Evolutionary conservation across 1,284 basidiomycete genomes (phyloP), one percentile per base, ranked within the genome.

Genomic region (Fomitopsis palustris): DNA sequence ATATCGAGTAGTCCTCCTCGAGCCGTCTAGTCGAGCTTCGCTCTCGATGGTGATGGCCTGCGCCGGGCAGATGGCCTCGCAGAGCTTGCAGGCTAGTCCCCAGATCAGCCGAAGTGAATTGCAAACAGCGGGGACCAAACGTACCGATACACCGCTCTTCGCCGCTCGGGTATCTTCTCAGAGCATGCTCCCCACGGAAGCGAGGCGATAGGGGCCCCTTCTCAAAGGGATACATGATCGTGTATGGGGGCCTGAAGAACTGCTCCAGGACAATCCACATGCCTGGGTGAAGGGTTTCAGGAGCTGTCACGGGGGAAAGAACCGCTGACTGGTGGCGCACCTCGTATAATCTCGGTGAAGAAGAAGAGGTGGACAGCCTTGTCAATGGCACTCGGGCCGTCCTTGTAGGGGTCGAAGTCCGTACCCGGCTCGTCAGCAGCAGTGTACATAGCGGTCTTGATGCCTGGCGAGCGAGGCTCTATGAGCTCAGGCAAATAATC

Each of bases 201-300:
- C 97, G 93, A 45, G 97, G 96, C 42, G 94, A 97, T 58, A 99
- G 78, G 41, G 97, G 97, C 21, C 97, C 97, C 77, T 99, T 99
- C 79, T 99, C 97, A 70, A 96, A 98, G 16, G 92, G 92, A 72
- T 94, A 95, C 89, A 92, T 97, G 81, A 99, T 99, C 45, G 96
- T 99, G 78, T 98, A 99, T 35, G 96, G 96, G 49, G 93, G 93
- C 59, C 95, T 86, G 85, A 96, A 97, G 79, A 97, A 95, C 75
- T 98, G 93, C 77, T 98, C 97, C 65, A 98, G 70, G n/a, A 98
- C 95, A 73, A 99, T 90, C 95, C 96, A 98, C 93, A 98, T 96
- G 69, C 96, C 96, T 97, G 54, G 43, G 31, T 42, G 41, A 47
- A 53, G 56, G 52, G 45, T 61, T 33, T 61, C 60, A 33, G 57